These are phyloP conservation scores for Kokia cookei DNA, from an alignment of 441 rosid genomes.

Conservation along the genomic window DNA sequence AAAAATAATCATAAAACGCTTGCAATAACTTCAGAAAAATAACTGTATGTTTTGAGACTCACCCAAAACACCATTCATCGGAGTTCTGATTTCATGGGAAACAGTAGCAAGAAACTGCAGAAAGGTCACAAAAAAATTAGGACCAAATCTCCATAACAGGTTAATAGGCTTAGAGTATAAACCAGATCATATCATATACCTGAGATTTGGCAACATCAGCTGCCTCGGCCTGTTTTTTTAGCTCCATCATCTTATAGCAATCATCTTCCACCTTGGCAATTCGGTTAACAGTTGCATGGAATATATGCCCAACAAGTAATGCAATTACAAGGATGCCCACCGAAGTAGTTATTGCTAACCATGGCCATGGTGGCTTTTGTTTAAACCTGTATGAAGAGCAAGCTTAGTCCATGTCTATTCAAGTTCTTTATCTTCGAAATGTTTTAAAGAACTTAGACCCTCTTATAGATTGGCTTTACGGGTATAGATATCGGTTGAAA, in stretches of 20 bases:
- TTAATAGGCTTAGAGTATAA: conserved; percentile 2
- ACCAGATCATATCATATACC: conserved; percentile 34
- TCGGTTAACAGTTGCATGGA: conserved; percentile 73
- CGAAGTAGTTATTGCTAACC: conserved; percentile 54
- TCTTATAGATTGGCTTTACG: background rate
- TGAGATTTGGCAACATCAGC: conserved; percentile 97
- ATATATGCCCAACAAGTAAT: conserved; percentile 68
- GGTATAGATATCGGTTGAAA: background rate
- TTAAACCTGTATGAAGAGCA: conserved; percentile 54
- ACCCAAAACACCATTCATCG: conserved; percentile 98
- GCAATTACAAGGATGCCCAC: conserved; percentile 70
- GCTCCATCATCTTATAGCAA: conserved; percentile 62
- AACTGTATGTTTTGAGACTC: conserved; percentile 24
- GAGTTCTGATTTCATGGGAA: conserved; percentile 97
- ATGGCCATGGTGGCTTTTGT: conserved; percentile 76
- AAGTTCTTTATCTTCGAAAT: background rate
- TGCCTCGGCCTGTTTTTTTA: conserved; percentile 75
- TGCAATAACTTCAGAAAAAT: background rate
- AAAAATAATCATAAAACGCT: background rate
- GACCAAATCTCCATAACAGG: background rate
- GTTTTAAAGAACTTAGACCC: background rate
- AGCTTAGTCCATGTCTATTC: conserved; percentile 4
- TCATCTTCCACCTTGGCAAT: conserved; percentile 89
- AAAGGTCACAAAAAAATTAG: conserved; percentile 14
- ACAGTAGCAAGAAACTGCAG: conserved; percentile 96